Percentiles rank a stretch among this genome's conserved stretches.
phyloP scores from a whole-genome alignment of 2,329 filamentous ascomycete genomes.

The Aspergillus terreus region DNA sequence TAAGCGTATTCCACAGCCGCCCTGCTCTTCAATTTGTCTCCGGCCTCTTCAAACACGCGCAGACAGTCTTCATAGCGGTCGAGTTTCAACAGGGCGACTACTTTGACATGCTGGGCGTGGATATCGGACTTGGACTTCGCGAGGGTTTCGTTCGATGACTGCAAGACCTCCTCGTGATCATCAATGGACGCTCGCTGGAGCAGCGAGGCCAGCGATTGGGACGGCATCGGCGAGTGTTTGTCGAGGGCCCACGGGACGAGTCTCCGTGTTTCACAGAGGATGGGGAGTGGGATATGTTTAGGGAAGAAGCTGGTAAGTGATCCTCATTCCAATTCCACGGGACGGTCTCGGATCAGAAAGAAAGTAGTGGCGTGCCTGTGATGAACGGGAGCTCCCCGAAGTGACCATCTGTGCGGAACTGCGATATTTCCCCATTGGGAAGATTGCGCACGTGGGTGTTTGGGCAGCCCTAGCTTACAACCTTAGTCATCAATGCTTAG shows the following conservation, averaged over 20 bases:
- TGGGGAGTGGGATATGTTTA: background rate
- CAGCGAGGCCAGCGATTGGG: constrained; percentile 51
- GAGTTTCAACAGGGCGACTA: constrained; percentile 59
- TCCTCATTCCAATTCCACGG: background rate
- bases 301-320: background rate
- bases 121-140: constrained; percentile 56
- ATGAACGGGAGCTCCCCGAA: background rate
- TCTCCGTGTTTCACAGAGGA: constrained; percentile 3
- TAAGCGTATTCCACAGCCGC: constrained; percentile 61
- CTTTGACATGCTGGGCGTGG: constrained; percentile 56
- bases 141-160: constrained; percentile 54
- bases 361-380: background rate
- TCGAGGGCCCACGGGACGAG: background rate
- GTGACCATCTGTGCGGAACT: constrained; percentile 14
- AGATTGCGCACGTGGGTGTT: constrained; percentile 7
- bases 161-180: constrained; percentile 60
- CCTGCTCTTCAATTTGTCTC: constrained; percentile 51
- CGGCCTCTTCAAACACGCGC: constrained; percentile 52
- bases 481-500: background rate
- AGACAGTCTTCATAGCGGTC: constrained; percentile 62
- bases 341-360: background rate
- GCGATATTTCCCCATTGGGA: constrained; percentile 20
- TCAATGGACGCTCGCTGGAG: constrained; percentile 57
- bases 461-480: constrained; percentile 4
- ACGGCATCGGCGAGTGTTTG: constrained; percentile 32